Conservation (phyloP, 1,284 basidiomycete species). For the Golubevia pallescens region DNA sequence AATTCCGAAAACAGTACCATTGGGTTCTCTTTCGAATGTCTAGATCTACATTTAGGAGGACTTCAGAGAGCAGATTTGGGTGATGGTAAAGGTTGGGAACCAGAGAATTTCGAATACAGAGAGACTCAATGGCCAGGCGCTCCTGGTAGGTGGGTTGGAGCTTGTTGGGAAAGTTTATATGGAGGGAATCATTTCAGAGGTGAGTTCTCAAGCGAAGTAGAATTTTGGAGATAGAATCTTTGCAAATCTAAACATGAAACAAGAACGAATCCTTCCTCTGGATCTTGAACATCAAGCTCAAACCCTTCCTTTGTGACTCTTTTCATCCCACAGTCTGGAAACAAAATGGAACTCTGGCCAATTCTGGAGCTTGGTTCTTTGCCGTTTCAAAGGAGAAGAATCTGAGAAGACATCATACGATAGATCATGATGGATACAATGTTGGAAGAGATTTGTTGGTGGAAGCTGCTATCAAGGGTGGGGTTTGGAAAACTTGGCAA, state of each 20-base stretch:
- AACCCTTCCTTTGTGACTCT: too few species aligned
- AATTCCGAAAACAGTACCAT: constrained; percentile 65
- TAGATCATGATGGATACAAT: constrained; percentile 59
- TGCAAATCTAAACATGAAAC: too few species aligned
- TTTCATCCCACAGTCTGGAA: constrained; percentile 34
- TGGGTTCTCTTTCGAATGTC: constrained; percentile 70
- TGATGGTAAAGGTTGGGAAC: constrained; percentile 55
- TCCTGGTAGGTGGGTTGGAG: constrained; percentile 58
- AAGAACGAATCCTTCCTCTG: not conserved
- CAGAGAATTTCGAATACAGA: constrained; percentile 59
- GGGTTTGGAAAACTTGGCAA: constrained; percentile 41
- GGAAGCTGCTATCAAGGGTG: constrained; percentile 38
- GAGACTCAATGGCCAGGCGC: constrained; percentile 50
- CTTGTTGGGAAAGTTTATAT: constrained; percentile 61
- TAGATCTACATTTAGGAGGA: constrained; percentile 59
- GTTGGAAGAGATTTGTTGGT: constrained; percentile 52
- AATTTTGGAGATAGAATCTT: too few species aligned
- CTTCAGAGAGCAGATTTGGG: constrained; percentile 57
- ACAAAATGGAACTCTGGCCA: constrained; percentile 60
- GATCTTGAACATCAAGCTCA: not conserved
- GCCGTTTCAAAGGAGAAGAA: constrained; percentile 62
- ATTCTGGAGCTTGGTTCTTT: constrained; percentile 64
- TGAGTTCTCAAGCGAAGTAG: not conserved
- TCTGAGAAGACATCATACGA: constrained; percentile 54
- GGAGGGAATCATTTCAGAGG: constrained; percentile 61